Percentiles rank a stretch among this genome's conserved stretches.
phyloP scores from a whole-genome alignment of 2,329 filamentous ascomycete species.

The Byssoonygena ceratinophila region DNA sequence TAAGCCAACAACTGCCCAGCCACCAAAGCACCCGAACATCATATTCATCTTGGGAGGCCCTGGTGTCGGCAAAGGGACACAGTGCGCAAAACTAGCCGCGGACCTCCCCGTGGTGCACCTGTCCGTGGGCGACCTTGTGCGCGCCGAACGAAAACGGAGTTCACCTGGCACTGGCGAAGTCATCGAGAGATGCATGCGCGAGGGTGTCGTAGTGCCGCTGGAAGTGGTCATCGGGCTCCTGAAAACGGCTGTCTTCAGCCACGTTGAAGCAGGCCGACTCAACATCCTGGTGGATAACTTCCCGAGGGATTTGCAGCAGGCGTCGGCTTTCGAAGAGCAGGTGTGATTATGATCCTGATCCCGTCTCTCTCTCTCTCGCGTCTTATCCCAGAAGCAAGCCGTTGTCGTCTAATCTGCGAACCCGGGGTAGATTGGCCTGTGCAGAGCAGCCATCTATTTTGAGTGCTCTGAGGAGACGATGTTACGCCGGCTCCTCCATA shows the following conservation, averaged over 20 bases:
- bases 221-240: background rate
- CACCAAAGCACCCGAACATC: background rate
- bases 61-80: constrained; percentile 13
- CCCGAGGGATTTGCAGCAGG: constrained; percentile 6
- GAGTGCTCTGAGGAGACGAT: constrained; percentile 1
- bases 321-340: constrained; percentile 5
- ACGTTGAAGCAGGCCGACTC: background rate
- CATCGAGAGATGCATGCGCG: constrained; percentile 7
- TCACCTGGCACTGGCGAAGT: background rate
- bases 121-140: constrained; percentile 10
- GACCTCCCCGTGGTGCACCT: constrained; percentile 7
- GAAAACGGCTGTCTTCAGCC: background rate
- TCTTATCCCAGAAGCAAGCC: background rate
- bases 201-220: background rate
- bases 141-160: background rate
- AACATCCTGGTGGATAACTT: constrained; percentile 11
- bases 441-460: constrained; percentile 2
- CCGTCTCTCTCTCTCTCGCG: background rate
- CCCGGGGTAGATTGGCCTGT: background rate
- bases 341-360: background rate
- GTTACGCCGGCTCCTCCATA: background rate
- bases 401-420: background rate
- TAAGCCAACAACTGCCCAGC: background rate
- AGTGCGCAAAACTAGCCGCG: background rate
- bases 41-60: constrained; percentile 7